Percentiles rank a stretch among this genome's conserved stretches.
These are phyloP conservation scores for Gigaspora rosea DNA, from an alignment of 192 early-diverging fungal genomes.

Conservation along the genomic window DNA sequence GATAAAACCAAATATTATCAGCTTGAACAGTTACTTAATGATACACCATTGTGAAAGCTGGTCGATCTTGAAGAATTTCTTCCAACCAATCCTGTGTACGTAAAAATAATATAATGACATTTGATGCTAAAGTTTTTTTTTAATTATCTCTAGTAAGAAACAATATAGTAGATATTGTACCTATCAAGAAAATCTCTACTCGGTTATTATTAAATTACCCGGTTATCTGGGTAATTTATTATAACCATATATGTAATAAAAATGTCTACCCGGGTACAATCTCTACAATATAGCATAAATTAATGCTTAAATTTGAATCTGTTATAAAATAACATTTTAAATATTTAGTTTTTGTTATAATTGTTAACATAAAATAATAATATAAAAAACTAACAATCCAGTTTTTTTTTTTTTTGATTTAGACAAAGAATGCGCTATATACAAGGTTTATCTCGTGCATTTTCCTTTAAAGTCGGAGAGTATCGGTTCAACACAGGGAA, in stretches of 20 bases:
- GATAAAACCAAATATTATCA: background rate
- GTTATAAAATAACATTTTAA: too few relatives aligned
- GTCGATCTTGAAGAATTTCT: conserved; percentile 10
- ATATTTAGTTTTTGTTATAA: background rate
- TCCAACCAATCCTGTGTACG: background rate
- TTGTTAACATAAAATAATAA: background rate
- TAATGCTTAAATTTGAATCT: too few relatives aligned
- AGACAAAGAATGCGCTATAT: conserved; percentile 5
- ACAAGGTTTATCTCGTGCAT: conserved; percentile 10
- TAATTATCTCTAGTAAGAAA: too few relatives aligned
- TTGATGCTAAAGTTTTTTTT: too few relatives aligned
- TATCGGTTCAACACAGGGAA: conserved; percentile 1
- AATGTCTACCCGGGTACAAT: too few relatives aligned
- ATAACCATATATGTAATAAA: too few relatives aligned
- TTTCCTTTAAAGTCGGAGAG: conserved; percentile 2
- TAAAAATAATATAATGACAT: background rate
- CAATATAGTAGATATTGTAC: too few relatives aligned
- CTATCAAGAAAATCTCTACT: too few relatives aligned
- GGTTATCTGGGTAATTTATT: too few relatives aligned
- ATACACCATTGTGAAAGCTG: background rate
- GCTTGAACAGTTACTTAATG: background rate
- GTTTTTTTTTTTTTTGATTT: background rate
- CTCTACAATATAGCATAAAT: too few relatives aligned
- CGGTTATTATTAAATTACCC: too few relatives aligned
- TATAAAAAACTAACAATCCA: background rate